Evolutionary conservation across 306 rosid species (phyloP), one percentile per base, ranked within the genome.

Genomic region (Castanea mollissima): DNA sequence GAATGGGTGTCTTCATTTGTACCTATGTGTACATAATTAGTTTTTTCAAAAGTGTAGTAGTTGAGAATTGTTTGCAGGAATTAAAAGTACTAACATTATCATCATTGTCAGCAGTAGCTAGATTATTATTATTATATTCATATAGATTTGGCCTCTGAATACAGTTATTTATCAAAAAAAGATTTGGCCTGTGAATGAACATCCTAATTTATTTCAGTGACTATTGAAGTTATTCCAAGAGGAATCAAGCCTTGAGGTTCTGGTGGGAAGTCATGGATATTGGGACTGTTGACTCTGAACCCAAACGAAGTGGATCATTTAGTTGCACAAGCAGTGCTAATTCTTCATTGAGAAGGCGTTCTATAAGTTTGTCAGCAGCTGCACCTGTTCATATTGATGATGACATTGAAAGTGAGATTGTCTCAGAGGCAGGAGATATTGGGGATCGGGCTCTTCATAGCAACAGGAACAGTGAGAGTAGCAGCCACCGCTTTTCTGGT

Each of bases 391-490:
- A 63, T n/a, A 58, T 65, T 41, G 91, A 86, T 19, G 73, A 85
- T 69, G 84, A 86, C 34, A 76, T 23, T 27, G 92, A 85, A 35
- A 67, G 73, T 18, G 97, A 85, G 41, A 75, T 49, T 67, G 94
- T 89, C 67, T 92, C 99, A 25, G 94, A 95, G 84, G 98, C 91
- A 4, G 99, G 99, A 32, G 99, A 95, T 51, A 90, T 91, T 23
- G 97, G 99, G 34, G 97, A 95, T 75, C 82, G 98, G 51, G 94
- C 91, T 68, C 93, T 91, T 78, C 83, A 88, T 79, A 85, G 77
- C 78, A 79, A 62, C 56, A 85, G 91, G 74, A 46, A 80, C 75
- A 86, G 93, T 74, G 86, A 80, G 21, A 84, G 85, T 69, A 64
- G 44, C 71, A 91, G 85, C 73, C 55, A 83, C 29, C 69, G 71